Evolutionary conservation across 805 yeast species (phyloP).

Genomic region (Schwanniomyces vanrijiae): DNA sequence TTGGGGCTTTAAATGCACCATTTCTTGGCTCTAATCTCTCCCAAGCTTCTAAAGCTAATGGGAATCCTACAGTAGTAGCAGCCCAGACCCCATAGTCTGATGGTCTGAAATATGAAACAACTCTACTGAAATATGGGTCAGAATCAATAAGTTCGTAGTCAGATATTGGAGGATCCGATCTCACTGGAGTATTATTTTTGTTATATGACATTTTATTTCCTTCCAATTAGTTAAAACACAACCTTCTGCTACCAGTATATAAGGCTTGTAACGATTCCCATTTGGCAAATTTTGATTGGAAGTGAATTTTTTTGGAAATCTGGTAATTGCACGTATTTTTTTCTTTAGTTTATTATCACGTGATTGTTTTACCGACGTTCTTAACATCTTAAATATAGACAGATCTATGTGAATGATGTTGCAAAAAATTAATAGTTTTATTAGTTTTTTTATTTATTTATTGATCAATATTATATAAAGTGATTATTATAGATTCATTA

Average conservation of each 20-base stretch:
- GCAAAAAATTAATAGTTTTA: no score
- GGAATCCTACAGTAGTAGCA: slow-evolving; percentile 41
- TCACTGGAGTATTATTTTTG: slow-evolving; percentile 39
- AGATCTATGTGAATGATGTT: no score
- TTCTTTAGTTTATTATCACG: background rate
- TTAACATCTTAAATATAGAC: no score
- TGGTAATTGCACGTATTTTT: background rate
- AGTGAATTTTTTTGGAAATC: slow-evolving; percentile 3
- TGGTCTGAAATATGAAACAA: slow-evolving; percentile 68
- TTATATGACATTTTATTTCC: slow-evolving; percentile 36
- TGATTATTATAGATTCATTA: no score
- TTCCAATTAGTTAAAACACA: slow-evolving; percentile 1
- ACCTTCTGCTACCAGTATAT: background rate
- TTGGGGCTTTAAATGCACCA: slow-evolving; percentile 45
- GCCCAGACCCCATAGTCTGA: slow-evolving; percentile 59
- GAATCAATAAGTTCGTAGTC: slow-evolving; percentile 62
- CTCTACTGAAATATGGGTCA: slow-evolving; percentile 76
- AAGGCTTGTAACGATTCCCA: slow-evolving; percentile 11
- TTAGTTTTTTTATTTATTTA: no score
- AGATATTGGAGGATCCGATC: slow-evolving; percentile 35
- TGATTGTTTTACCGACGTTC: background rate
- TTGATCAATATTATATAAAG: no score
- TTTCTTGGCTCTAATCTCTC: slow-evolving; percentile 43
- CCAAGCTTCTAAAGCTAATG: slow-evolving; percentile 41
- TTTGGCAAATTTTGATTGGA: slow-evolving; percentile 40